Percentiles rank a stretch among this genome's conserved stretches.
Conservation (phyloP, 495 filamentous ascomycete genomes). For the Echria macrotheca region DNA sequence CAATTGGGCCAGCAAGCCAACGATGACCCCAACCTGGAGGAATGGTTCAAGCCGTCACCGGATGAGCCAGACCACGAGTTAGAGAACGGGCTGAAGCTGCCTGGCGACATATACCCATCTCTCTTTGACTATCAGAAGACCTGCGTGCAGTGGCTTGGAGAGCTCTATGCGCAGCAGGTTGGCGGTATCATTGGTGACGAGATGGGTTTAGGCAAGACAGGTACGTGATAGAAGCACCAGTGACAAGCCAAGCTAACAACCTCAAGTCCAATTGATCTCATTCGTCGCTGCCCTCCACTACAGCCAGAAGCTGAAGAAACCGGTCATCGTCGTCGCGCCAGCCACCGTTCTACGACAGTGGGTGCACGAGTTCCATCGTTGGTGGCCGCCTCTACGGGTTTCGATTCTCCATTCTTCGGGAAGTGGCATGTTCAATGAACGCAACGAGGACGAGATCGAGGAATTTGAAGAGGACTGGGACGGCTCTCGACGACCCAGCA, state of each 20-base stretch:
- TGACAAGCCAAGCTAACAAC: too few relatives aligned
- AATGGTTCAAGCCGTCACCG: constrained; percentile 85
- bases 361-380: constrained; percentile 96
- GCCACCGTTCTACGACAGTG: constrained; percentile 94
- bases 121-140: constrained; percentile 96
- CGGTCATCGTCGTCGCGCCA: constrained; percentile 83
- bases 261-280: constrained; percentile 71
- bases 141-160: constrained; percentile 93
- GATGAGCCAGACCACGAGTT: constrained; percentile 66
- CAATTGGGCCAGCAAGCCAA: constrained; percentile 28
- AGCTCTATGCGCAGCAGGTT: constrained; percentile 80
- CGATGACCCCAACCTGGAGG: constrained; percentile 45
- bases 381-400: constrained; percentile 94
- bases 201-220: constrained; percentile 95
- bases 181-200: constrained; percentile 96
- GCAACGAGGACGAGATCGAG: constrained; percentile 64
- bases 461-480: constrained; percentile 51
- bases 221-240: neutral
- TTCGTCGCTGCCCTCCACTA: constrained; percentile 89
- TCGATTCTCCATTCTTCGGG: constrained; percentile 93
- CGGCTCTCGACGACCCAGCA: constrained; percentile 29
- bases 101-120: constrained; percentile 84
- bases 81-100: constrained; percentile 69
- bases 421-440: constrained; percentile 86
- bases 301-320: constrained; percentile 74